These are phyloP conservation scores for Fraxinus paxiana DNA, from an alignment of 305 asterid species.

Conservation along the genomic window DNA sequence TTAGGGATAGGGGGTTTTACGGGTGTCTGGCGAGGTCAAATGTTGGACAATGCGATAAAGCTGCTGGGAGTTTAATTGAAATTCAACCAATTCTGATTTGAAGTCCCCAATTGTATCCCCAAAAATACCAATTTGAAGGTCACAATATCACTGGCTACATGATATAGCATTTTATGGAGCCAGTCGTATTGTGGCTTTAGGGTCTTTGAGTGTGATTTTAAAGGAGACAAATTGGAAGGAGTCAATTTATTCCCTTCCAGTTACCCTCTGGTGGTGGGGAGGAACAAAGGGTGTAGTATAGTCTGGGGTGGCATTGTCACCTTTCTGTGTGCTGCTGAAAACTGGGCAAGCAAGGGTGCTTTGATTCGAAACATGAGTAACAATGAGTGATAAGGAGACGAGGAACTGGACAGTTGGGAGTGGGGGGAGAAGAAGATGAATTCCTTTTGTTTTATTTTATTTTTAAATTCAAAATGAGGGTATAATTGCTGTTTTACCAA, in stretches of 20 bases:
- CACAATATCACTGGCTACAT: background rate
- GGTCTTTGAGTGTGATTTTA: background rate
- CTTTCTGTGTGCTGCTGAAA: background rate
- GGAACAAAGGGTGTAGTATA: background rate
- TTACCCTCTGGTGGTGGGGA: background rate
- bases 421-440: background rate
- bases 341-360: background rate
- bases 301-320: background rate
- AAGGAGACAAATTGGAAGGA: background rate
- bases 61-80: background rate
- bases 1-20: background rate
- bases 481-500: background rate
- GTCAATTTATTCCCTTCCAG: background rate
- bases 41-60: background rate
- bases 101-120: background rate
- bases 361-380: background rate
- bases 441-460: background rate
- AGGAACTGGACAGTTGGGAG: background rate
- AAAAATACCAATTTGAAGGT: background rate
- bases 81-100: background rate
- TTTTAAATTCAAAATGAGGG: background rate
- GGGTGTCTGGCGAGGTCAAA: background rate
- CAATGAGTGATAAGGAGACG: background rate
- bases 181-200: background rate
- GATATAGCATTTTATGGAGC: background rate